Conservation (phyloP, 225 moss, liverwort and hornwort species). For the Physcomitrium patens region DNA sequence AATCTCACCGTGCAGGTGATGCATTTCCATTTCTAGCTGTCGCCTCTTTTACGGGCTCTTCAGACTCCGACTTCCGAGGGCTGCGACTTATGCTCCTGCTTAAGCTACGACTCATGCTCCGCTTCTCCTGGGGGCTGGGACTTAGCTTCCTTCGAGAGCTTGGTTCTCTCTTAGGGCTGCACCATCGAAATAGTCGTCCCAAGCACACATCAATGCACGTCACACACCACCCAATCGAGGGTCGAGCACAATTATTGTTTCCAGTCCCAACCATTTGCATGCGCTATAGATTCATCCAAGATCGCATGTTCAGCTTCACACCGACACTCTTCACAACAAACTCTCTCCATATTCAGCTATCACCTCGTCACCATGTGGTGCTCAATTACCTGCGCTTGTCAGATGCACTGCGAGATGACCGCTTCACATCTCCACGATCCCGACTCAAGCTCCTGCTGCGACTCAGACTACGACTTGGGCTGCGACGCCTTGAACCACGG, state of each 20-base stretch:
- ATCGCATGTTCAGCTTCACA: background rate
- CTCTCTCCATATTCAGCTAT: slow-evolving; percentile 1
- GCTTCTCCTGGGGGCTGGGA: slow-evolving; percentile 50
- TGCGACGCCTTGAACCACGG: slow-evolving; percentile 74
- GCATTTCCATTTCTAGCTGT: slow-evolving; percentile 71
- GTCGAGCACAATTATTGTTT: background rate
- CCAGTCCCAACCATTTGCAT: background rate
- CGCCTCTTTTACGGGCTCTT: slow-evolving; percentile 65
- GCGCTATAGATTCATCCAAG: background rate
- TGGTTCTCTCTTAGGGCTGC: slow-evolving; percentile 65
- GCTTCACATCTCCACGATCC: slow-evolving; percentile 65
- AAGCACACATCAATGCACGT: slow-evolving; percentile 2
- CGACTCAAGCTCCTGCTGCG: slow-evolving; percentile 77
- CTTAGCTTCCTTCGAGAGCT: slow-evolving; percentile 50
- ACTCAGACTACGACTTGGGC: slow-evolving; percentile 74
- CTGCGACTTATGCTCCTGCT: slow-evolving; percentile 80
- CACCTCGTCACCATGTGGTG: slow-evolving; percentile 7
- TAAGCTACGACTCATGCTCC: slow-evolving; percentile 57
- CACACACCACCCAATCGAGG: background rate
- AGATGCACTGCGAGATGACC: slow-evolving; percentile 71
- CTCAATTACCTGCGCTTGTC: slow-evolving; percentile 55
- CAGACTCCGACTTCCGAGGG: slow-evolving; percentile 65
- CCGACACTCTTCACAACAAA: background rate
- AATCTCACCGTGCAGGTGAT: slow-evolving; percentile 56
- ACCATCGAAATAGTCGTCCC: slow-evolving; percentile 21